Conservation (phyloP, 2,329 filamentous ascomycete genomes). For the Apiospora phragmitis region DNA sequence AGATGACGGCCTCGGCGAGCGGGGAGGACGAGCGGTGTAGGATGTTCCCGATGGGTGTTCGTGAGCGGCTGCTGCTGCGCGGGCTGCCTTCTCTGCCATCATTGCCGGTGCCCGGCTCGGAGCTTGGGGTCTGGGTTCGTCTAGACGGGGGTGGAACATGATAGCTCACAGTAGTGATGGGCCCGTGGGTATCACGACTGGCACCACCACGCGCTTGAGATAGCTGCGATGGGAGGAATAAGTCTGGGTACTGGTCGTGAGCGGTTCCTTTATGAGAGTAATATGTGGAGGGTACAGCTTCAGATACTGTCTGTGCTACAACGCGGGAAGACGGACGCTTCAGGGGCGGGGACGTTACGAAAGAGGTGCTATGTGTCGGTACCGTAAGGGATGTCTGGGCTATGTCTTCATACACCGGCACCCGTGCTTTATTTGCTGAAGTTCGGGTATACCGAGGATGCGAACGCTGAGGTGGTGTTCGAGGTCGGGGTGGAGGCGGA, state of each 20-base stretch:
- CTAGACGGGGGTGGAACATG: not conserved
- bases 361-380: constrained; percentile 26
- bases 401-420: constrained; percentile 4
- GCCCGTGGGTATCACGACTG: not conserved
- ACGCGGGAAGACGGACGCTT: constrained; percentile 38
- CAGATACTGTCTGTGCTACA: not conserved
- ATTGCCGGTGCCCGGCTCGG: not conserved
- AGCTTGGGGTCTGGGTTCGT: not conserved
- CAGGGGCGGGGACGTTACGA: constrained; percentile 40
- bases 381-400: constrained; percentile 13
- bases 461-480: not conserved
- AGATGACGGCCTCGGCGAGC: constrained; percentile 18
- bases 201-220: not conserved
- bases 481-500: constrained; percentile 4
- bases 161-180: not conserved
- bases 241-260: not conserved
- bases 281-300: not conserved
- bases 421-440: not conserved
- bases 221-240: not conserved
- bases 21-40: constrained; percentile 19
- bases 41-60: not conserved
- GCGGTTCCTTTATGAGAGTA: not conserved
- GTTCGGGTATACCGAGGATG: not conserved
- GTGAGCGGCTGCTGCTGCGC: constrained; percentile 10
- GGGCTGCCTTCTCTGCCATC: not conserved